Evolutionary conservation across 208 protist species (phyloP).

Genomic region (Acanthamoeba sp.): DNA sequence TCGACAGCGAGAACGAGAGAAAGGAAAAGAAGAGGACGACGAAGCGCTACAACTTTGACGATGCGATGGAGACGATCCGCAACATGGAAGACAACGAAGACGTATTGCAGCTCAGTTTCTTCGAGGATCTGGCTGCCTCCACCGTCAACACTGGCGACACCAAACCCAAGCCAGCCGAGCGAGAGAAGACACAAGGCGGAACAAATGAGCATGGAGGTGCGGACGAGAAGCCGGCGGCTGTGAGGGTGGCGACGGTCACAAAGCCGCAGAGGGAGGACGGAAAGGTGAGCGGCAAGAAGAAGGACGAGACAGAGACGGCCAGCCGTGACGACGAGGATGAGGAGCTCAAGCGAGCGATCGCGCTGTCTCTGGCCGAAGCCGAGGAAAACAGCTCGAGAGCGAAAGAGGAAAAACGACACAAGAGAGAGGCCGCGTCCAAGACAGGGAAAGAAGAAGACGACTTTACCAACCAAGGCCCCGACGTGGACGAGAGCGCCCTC

Average conservation of each 20-base stretch:
- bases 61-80: too few species aligned
- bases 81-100: not conserved
- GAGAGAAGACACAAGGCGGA: too few species aligned
- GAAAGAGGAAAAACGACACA: not conserved
- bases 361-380: not conserved
- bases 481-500: too few species aligned
- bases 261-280: not conserved
- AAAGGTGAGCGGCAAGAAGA: not conserved
- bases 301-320: not conserved
- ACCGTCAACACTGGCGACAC: not conserved
- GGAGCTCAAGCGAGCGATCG: conserved; percentile 14
- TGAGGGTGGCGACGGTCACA: too few species aligned
- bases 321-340: not conserved
- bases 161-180: too few species aligned
- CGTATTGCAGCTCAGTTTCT: not conserved
- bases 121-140: not conserved
- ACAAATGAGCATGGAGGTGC: too few species aligned
- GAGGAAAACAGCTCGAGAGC: not conserved
- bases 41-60: not conserved
- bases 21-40: not conserved
- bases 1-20: not conserved
- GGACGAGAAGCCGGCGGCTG: too few species aligned
- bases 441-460: too few species aligned
- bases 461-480: too few species aligned
- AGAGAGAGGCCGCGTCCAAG: too few species aligned